Evolutionary conservation across 2,329 filamentous ascomycete species (phyloP), one percentile per base, ranked within the genome.

Genomic region (Laburnicola sp.): DNA sequence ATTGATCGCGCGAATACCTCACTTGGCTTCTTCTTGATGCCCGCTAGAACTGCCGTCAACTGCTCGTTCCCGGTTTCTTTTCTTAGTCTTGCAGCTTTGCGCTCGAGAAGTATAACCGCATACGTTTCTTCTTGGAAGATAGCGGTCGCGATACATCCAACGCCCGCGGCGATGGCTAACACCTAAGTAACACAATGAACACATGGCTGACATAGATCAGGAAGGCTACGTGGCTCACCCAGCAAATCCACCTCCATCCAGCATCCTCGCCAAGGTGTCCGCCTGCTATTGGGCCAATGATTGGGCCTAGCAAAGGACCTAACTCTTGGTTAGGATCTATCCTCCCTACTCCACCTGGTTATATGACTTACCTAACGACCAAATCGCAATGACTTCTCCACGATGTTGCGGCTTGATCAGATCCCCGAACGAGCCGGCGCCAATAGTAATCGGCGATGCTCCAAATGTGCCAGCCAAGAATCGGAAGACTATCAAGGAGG

Each of bases 401-500:
- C 66, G 43, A 26, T 54, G 42, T 11, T 64, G 56, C 10, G 48
- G 46, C 2, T 50, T 45, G 3, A 63, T 48, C 36, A 69, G 23
- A 41, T 71, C 69, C 42, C 59, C 50, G 60, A 64, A 35, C 48
- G 59, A 11, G 54, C 58, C 21, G 48, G 62, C n/a, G 54, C 61
- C 28, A 59, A 53, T 3, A 62, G 59, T 31, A 63, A 52, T 3
- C 55, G 44, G 42, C 22, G 56, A 49, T 2, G 54, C 57, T n/a
- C 55, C 54, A 38, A 51, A 42, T 9, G 45, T 48, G 11, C 69
- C 67, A 10, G 60, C 51, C 34, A 82, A 67, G 62, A 84, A 80
- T 3, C 81, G 78, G 58, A 82, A 86, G 9, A 79, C 76, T 26
- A 51, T 43, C 21, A 63, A 40, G 21, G 34, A 34, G 7, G 27